phyloP scores from a whole-genome alignment of 2,329 filamentous ascomycete species.

The Claviceps pazoutovae region DNA sequence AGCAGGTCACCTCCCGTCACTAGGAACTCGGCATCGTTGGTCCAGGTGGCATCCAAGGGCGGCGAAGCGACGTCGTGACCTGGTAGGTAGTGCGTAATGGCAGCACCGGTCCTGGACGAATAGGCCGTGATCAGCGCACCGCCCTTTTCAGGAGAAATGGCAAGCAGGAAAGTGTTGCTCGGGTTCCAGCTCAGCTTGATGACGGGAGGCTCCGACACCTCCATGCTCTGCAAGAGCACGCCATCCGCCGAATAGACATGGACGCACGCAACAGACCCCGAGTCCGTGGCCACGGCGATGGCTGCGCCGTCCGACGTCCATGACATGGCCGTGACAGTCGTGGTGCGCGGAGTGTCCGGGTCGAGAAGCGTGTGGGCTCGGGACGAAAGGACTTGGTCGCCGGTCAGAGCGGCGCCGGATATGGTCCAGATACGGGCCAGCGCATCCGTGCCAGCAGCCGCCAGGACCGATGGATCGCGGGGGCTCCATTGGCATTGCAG shows the following conservation, averaged over 20 bases:
- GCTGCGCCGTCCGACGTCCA: constrained; percentile 44
- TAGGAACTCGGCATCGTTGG: constrained; percentile 41
- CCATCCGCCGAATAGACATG: constrained; percentile 44
- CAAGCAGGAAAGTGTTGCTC: constrained; percentile 38
- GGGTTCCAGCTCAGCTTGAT: constrained; percentile 50
- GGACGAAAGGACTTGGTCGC: constrained; percentile 25
- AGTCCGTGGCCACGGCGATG: constrained; percentile 45
- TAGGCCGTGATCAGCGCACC: constrained; percentile 44
- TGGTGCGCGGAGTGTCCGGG: constrained; percentile 35
- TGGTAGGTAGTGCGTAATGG: constrained; percentile 32
- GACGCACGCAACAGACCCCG: constrained; percentile 35
- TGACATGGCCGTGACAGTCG: constrained; percentile 43
- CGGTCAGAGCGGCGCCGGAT: constrained; percentile 28
- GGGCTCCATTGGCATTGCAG: constrained; percentile 59
- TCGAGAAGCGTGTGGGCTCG: constrained; percentile 32
- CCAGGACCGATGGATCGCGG: constrained; percentile 48
- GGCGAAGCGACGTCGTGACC: constrained; percentile 37
- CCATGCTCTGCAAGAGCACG: constrained; percentile 35
- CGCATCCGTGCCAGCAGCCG: constrained; percentile 54
- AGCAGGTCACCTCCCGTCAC: constrained; percentile 44
- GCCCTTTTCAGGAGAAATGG: constrained; percentile 40
- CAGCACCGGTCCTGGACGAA: constrained; percentile 27
- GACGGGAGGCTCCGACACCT: constrained; percentile 45
- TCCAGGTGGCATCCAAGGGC: constrained; percentile 46
- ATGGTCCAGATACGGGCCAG: constrained; percentile 57